Evolutionary conservation across 2,329 filamentous ascomycete species (phyloP).

Genomic region (Hymenotorrendiella dingleyae): DNA sequence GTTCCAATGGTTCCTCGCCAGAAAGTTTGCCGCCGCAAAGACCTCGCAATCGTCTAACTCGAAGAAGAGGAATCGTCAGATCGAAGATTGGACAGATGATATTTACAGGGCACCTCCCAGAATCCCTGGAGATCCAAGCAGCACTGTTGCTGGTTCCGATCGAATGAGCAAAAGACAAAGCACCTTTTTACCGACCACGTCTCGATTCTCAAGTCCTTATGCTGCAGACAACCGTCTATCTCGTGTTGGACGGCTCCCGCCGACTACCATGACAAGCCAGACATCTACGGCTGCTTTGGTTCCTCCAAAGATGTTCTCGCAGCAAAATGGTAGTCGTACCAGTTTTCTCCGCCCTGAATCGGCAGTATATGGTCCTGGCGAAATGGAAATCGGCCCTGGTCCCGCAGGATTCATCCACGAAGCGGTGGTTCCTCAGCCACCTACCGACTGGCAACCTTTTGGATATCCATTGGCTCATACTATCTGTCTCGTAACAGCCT

Average conservation of each 20-base stretch:
- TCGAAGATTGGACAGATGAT: slow-evolving; percentile 96
- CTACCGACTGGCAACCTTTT: slow-evolving; percentile 94
- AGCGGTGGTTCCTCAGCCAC: slow-evolving; percentile 90
- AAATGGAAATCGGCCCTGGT: slow-evolving; percentile 64
- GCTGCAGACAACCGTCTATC: slow-evolving; percentile 62
- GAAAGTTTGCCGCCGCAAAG: slow-evolving; percentile 76
- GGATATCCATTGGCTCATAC: slow-evolving; percentile 90
- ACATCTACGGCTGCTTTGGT: slow-evolving; percentile 65
- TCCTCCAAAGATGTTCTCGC: slow-evolving; percentile 63
- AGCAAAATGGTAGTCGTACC: slow-evolving; percentile 54
- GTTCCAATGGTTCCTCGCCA: slow-evolving; percentile 95
- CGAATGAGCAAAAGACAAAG: slow-evolving; percentile 75
- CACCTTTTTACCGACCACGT: slow-evolving; percentile 84
- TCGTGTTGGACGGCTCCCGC: slow-evolving; percentile 45
- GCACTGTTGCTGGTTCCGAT: slow-evolving; percentile 57
- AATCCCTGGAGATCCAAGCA: slow-evolving; percentile 67
- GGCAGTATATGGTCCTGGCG: slow-evolving; percentile 43
- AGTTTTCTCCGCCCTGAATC: slow-evolving; percentile 60
- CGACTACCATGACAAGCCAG: slow-evolving; percentile 95
- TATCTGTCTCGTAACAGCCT: slow-evolving; percentile 92
- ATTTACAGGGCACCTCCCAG: slow-evolving; percentile 89
- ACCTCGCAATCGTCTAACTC: slow-evolving; percentile 77
- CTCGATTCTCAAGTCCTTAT: slow-evolving; percentile 88
- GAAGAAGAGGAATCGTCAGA: slow-evolving; percentile 83
- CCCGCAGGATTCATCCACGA: slow-evolving; percentile 96